Evolutionary conservation across 208 protist genomes (phyloP).

Genomic region (Trypanosoma caninum): DNA sequence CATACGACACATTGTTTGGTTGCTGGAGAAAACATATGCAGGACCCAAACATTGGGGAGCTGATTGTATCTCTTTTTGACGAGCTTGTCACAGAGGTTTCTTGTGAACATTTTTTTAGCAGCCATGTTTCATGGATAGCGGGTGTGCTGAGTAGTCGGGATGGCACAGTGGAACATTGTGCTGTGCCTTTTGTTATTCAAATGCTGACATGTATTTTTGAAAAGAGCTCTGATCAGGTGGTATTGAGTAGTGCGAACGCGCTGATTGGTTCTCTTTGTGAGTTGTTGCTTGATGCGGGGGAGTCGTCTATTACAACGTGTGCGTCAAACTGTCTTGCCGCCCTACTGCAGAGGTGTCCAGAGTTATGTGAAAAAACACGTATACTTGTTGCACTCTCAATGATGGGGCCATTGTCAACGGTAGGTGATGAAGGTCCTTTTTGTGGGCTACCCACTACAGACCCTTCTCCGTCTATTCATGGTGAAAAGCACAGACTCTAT

Average conservation of each 20-base stretch:
- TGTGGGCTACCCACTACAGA: neutral
- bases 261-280: constrained; percentile 38
- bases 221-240: constrained; percentile 22
- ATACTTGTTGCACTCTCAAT: constrained; percentile 1
- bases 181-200: constrained; percentile 20
- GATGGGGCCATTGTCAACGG: neutral
- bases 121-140: constrained; percentile 22
- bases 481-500: constrained; percentile 12
- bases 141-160: constrained; percentile 10
- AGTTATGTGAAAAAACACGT: constrained; percentile 22
- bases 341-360: constrained; percentile 43
- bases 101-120: constrained; percentile 4
- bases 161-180: constrained; percentile 19
- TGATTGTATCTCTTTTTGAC: constrained; percentile 31
- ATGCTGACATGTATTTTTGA: constrained; percentile 22
- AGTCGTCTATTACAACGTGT: constrained; percentile 47
- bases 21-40: constrained; percentile 56
- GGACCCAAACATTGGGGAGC: constrained; percentile 65
- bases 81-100: constrained; percentile 21
- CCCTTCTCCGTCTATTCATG: neutral
- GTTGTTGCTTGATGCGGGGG: constrained; percentile 47
- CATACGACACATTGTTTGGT: constrained; percentile 29
- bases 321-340: constrained; percentile 42
- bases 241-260: constrained; percentile 18
- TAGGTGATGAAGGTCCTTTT: neutral